Evolutionary conservation across 441 rosid species (phyloP), one percentile per base, ranked within the genome.

Genomic region (Eruca vesicaria): DNA sequence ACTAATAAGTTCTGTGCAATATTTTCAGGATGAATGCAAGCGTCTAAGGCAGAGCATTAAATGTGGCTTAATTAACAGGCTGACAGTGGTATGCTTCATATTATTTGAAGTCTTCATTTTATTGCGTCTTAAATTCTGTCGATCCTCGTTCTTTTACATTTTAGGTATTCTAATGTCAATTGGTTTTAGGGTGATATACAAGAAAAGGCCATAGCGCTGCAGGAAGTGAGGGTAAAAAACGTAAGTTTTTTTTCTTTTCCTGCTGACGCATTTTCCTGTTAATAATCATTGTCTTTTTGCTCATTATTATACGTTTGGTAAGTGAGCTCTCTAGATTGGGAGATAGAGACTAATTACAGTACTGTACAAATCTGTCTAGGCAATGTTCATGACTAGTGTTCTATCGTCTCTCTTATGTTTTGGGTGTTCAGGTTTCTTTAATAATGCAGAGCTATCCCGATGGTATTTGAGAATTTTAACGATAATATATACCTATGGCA

Each of bases 21-120:
- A 55, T 29, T 85, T 33, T 75, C 79, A 96, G 99, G 99, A 96
- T 81, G 99, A 96, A 88, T 93, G 97, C 85, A 93, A 90, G 78
- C 97, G 99, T 29, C 84, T 95, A 41, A 93, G 96, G 65, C 99
- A 95, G 81, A 93, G 99, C 89, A 96, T 95, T 72, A 96, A 90
- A 76, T 93, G 96, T 79, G 97, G 97, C 75, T 87, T 96, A 64
- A 89, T 93, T 81, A 86, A 84, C 76, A 87, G 94, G 67, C 77
- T 96, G 80, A 88, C 93, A 45, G 94, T 96, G 97, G 98, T 96
- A 86, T 79, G 74, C 53, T 48, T 29, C 69, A 61, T 66, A 43
- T 63, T 60, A 53, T 26, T 70, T 61, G 41, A 43, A 60, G 11
- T 74, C 53, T 59, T 10, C 52, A 36, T 56, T 38, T 63, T 23